Percentiles rank a stretch among this genome's conserved stretches.
These are phyloP conservation scores for Posidonia oceanica DNA, from an alignment of 116 monocot species.

Conservation along the genomic window DNA sequence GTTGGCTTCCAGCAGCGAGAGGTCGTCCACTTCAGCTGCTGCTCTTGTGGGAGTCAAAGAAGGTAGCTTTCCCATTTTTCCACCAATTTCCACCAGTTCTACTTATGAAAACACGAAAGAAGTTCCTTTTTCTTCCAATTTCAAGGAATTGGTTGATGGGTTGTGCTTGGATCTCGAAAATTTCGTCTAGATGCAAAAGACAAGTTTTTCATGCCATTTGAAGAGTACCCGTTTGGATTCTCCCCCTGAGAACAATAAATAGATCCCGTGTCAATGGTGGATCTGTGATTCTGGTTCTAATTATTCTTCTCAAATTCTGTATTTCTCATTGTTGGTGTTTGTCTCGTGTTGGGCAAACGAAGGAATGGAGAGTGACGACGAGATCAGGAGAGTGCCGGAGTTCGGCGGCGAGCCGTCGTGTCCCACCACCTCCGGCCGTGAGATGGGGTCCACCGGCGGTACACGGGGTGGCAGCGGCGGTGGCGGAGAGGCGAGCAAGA, in stretches of 20 bases:
- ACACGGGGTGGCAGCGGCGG: conserved; percentile 10
- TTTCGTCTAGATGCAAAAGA: neutral
- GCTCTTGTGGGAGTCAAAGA: conserved; percentile 49
- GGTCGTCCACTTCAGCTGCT: conserved; percentile 67
- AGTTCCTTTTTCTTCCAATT: neutral
- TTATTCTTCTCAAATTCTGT: neutral
- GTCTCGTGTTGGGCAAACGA: neutral
- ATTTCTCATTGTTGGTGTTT: neutral
- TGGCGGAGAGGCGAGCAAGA: conserved; percentile 24
- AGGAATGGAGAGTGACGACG: conserved; percentile 69
- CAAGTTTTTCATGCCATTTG: too few species aligned
- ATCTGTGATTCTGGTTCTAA: neutral
- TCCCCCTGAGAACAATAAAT: neutral
- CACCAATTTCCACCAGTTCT: neutral
- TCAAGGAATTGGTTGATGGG: neutral
- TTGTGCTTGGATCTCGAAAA: neutral
- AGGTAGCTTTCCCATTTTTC: conserved; percentile 19
- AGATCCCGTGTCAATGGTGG: neutral
- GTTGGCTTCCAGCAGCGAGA: conserved; percentile 75
- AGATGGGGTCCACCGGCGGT: conserved; percentile 17
- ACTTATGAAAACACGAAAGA: neutral
- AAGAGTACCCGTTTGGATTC: neutral
- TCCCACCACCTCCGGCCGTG: conserved; percentile 31
- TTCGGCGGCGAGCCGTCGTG: conserved; percentile 29
- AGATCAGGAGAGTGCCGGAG: conserved; percentile 75